These are phyloP conservation scores for Rhodotorula diobovata DNA, from an alignment of 768 basidiomycete genomes.

Conservation along the genomic window DNA sequence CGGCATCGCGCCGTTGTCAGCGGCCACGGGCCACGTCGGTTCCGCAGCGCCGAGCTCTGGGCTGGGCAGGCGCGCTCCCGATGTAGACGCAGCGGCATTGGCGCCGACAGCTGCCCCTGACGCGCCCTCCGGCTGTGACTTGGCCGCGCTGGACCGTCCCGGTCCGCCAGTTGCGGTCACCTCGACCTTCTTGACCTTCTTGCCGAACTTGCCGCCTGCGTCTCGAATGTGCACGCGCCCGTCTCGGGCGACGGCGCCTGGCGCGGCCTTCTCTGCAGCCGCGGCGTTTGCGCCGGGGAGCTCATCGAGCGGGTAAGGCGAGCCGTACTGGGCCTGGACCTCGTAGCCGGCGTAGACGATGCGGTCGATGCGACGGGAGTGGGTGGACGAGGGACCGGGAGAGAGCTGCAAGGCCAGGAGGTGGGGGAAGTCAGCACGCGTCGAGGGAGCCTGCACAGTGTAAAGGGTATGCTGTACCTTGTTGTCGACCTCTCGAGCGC, in stretches of 20 bases:
- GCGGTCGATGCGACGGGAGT: conserved; percentile 9
- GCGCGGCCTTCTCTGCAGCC: background rate
- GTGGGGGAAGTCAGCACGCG: too few species aligned
- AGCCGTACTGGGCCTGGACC: conserved; percentile 21
- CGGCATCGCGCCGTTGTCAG: too few species aligned
- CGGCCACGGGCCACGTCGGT: background rate
- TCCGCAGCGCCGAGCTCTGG: background rate
- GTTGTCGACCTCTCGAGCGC: background rate
- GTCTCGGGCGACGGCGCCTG: background rate
- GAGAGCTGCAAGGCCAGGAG: background rate
- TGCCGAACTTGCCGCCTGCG: background rate
- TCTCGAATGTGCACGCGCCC: background rate
- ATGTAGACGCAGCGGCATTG: background rate
- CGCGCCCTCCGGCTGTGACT: too few species aligned
- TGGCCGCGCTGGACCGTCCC: too few species aligned
- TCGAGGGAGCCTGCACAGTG: background rate
- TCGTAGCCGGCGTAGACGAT: conserved; percentile 37
- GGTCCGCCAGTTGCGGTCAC: too few species aligned
- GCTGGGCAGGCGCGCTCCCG: background rate
- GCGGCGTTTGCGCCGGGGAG: background rate
- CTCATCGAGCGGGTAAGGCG: conserved; percentile 36
- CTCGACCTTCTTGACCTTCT: background rate
- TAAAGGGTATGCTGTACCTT: background rate
- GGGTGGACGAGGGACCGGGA: background rate
- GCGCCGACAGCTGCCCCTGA: too few species aligned